A percentile compares a stretch with the other conserved stretches of the same genome.
phyloP scores from a whole-genome alignment of 2,329 filamentous ascomycete genomes.

The Metarhizium album region DNA sequence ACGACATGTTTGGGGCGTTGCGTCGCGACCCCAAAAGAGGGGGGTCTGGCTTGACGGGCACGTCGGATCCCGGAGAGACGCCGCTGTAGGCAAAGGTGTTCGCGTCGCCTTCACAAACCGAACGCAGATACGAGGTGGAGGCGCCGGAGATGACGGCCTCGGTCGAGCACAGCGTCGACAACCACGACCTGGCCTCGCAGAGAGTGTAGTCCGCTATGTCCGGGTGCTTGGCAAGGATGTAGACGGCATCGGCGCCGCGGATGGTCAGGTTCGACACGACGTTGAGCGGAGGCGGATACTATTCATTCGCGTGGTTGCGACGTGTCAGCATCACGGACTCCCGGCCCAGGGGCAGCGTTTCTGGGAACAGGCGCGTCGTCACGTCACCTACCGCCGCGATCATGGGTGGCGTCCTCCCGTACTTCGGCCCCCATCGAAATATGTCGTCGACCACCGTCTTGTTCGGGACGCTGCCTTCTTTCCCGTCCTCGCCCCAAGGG shows the following conservation, averaged over 20 bases:
- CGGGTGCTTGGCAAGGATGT: constrained; percentile 47
- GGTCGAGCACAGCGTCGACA: constrained; percentile 58
- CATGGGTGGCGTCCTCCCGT: constrained; percentile 39
- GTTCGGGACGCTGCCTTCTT: constrained; percentile 33
- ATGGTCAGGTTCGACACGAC: constrained; percentile 48
- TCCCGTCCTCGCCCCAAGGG: neutral
- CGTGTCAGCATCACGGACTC: neutral
- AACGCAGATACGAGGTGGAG: too few relatives aligned
- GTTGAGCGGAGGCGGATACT: constrained; percentile 53
- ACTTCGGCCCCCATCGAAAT: constrained; percentile 53
- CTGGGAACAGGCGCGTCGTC: too few relatives aligned
- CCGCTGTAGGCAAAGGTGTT: too few relatives aligned
- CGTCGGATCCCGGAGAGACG: too few relatives aligned
- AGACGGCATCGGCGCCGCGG: constrained; percentile 41
- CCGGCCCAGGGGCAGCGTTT: too few relatives aligned
- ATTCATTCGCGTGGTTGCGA: too few relatives aligned
- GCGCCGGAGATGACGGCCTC: constrained; percentile 47
- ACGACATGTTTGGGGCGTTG: too few relatives aligned
- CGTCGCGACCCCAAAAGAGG: too few relatives aligned
- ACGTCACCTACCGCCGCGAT: constrained; percentile 33
- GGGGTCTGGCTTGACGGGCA: too few relatives aligned
- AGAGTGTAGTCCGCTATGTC: constrained; percentile 45
- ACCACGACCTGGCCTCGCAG: constrained; percentile 54
- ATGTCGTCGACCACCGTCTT: constrained; percentile 55
- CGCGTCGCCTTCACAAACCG: too few relatives aligned